Percentiles rank a stretch among this genome's conserved stretches.
Evolutionary conservation across 345 rosid species (phyloP).

Genomic region (Rhizophora mangle): DNA sequence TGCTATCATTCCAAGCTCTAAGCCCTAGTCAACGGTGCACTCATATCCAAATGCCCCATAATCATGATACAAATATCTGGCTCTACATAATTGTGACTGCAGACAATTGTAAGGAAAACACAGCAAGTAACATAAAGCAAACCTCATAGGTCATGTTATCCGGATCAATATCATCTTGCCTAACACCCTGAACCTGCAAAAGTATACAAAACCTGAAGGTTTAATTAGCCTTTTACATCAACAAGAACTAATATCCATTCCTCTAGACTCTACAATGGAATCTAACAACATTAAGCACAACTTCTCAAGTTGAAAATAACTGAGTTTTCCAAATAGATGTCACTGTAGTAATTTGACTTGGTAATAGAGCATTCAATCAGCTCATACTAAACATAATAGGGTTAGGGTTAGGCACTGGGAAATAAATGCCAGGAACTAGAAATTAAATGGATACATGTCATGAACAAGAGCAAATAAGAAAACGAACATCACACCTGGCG

Average conservation of each 20-base stretch:
- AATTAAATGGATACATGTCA: background rate
- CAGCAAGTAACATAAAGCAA: slow-evolving; percentile 22
- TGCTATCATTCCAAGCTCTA: background rate
- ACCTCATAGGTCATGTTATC: slow-evolving; percentile 79
- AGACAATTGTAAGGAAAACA: slow-evolving; percentile 2
- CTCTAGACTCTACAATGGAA: slow-evolving; percentile 5
- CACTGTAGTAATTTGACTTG: background rate
- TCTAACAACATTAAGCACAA: background rate
- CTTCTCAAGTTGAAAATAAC: background rate
- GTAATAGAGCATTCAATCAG: background rate
- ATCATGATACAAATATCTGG: background rate
- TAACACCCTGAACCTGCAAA: slow-evolving; percentile 56
- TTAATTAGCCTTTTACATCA: slow-evolving; percentile 11
- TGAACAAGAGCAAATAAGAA: slow-evolving; percentile 9
- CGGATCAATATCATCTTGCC: slow-evolving; percentile 63
- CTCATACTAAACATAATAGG: background rate
- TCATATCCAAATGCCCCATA: background rate
- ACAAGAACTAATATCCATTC: background rate
- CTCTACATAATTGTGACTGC: background rate
- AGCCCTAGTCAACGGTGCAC: background rate
- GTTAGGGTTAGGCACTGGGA: no score
- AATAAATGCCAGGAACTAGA: background rate
- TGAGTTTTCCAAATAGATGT: background rate
- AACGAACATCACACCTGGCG: slow-evolving; percentile 41
- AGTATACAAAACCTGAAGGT: slow-evolving; percentile 11